These are phyloP conservation scores for Lachancea dasiensis DNA, from an alignment of 805 yeast genomes.

Conservation along the genomic window DNA sequence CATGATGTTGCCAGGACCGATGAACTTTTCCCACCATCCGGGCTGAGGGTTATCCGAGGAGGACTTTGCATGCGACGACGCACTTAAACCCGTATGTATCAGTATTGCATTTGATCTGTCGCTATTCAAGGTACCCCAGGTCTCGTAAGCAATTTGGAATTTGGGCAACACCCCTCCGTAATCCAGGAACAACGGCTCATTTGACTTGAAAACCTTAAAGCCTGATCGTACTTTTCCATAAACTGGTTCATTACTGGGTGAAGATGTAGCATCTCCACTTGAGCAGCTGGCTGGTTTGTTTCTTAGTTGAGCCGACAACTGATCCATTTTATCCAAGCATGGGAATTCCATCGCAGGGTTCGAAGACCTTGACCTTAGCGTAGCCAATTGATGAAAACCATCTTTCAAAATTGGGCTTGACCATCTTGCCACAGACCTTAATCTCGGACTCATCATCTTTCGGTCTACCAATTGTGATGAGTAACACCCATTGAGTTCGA, in stretches of 20 bases:
- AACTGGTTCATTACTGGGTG: constrained; percentile 69
- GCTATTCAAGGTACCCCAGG: constrained; percentile 75
- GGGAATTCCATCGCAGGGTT: constrained; percentile 75
- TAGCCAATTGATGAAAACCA: not conserved
- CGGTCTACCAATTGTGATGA: not conserved
- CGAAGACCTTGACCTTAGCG: constrained; percentile 30
- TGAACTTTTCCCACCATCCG: constrained; percentile 97
- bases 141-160: constrained; percentile 82
- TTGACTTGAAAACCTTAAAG: constrained; percentile 50
- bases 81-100: constrained; percentile 86
- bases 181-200: constrained; percentile 63
- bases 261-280: constrained; percentile 8
- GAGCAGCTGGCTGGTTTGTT: constrained; percentile 8
- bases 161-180: constrained; percentile 74
- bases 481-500: no score
- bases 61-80: constrained; percentile 89
- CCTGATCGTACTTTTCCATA: constrained; percentile 68
- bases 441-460: not conserved
- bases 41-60: constrained; percentile 59
- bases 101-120: constrained; percentile 66
- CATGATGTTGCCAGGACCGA: constrained; percentile 69
- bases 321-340: constrained; percentile 73
- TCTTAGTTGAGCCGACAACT: constrained; percentile 36
- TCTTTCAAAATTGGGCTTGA: not conserved
- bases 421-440: not conserved